These are phyloP conservation scores for Sporobolomyces phaffii DNA, from an alignment of 768 basidiomycete genomes.

Conservation along the genomic window DNA sequence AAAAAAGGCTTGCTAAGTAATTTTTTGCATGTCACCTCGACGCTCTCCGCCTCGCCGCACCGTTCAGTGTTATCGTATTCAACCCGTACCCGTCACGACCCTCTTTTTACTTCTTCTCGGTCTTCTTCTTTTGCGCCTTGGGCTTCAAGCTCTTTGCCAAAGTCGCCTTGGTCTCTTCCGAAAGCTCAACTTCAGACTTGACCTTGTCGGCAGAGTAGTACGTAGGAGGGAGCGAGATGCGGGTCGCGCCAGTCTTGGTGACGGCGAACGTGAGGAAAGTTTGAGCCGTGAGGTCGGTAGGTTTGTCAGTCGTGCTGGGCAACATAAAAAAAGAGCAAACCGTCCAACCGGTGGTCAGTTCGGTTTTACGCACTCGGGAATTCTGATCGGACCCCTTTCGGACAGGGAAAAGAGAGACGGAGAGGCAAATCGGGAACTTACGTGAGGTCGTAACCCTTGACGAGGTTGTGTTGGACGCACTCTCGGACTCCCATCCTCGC, in stretches of 20 bases:
- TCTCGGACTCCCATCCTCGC: slow-evolving; percentile 91
- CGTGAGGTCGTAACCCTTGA: slow-evolving; percentile 93
- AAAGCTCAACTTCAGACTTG: slow-evolving; percentile 81
- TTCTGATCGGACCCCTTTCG: too few species aligned
- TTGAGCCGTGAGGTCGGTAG: slow-evolving; percentile 78
- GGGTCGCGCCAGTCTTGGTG: slow-evolving; percentile 74
- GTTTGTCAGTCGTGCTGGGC: slow-evolving; percentile 54
- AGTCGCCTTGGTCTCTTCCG: slow-evolving; percentile 74
- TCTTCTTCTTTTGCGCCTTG: slow-evolving; percentile 56
- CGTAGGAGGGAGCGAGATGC: slow-evolving; percentile 77
- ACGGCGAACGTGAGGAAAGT: slow-evolving; percentile 98
- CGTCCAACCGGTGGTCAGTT: too few species aligned
- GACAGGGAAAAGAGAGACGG: neutral
- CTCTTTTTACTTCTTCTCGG: slow-evolving; percentile 46
- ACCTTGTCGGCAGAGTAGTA: slow-evolving; percentile 93
- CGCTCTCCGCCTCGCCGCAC: too few species aligned
- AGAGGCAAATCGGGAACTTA: slow-evolving; percentile 50
- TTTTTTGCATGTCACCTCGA: too few species aligned
- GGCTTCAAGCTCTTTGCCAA: slow-evolving; percentile 70
- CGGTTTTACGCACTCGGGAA: too few species aligned
- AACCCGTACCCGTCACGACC: too few species aligned
- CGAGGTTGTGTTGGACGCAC: slow-evolving; percentile 85
- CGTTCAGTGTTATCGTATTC: too few species aligned
- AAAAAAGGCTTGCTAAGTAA: too few species aligned
- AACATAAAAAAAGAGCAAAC: too few species aligned